Evolutionary conservation across 2,329 filamentous ascomycete genomes (phyloP), one percentile per base, ranked within the genome.

Genomic region (Trichoderma polysporum): DNA sequence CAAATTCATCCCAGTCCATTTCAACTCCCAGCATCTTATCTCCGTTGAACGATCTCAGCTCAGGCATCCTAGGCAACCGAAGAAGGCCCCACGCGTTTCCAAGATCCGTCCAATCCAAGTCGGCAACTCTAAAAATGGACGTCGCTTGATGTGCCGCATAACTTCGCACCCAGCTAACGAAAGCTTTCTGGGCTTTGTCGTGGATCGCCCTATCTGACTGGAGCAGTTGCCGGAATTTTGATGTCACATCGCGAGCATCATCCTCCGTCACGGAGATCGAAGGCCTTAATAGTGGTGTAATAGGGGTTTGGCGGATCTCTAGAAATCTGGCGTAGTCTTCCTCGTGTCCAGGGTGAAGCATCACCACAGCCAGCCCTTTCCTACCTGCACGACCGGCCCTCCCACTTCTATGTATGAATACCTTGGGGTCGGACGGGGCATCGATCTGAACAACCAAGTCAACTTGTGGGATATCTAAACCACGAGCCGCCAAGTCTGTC

Each of bases 401-500:
- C 1, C 95, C 95, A 31, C 95, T 91, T 5, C 95, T 90, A 78
- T 99, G 95, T 68, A 99, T 92, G 74, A 98, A 98, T 12, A 91
- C 93, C 77, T 98, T 98, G 0, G 94, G 92, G 73, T 97, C 94
- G 47, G 90, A 92, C 1, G 74, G 93, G 79, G 73, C 91, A 75
- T 97, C 94, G 50, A 97, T 84, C 76, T 97, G 94, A 0, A 97
- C 86, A 4, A 97, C 94, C 1, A 97, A 84, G 75, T 97, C 94
- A 45, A 97, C 93, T 66, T 93, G 88, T 0, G 94, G 93, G 64
- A 97, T 95, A 76, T 98, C 94, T 4, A 98, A 85, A 15, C 94
- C 94, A 68, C 94, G 88, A 2, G 94, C 92, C 2, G 94, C 93
- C 29, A 98, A 88, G 76, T 98, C 94, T 19, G 95, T 98, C 7